Evolutionary conservation across 306 rosid genomes (phyloP), one percentile per base, ranked within the genome.

Genomic region (Psophocarpus tetragonolobus): DNA sequence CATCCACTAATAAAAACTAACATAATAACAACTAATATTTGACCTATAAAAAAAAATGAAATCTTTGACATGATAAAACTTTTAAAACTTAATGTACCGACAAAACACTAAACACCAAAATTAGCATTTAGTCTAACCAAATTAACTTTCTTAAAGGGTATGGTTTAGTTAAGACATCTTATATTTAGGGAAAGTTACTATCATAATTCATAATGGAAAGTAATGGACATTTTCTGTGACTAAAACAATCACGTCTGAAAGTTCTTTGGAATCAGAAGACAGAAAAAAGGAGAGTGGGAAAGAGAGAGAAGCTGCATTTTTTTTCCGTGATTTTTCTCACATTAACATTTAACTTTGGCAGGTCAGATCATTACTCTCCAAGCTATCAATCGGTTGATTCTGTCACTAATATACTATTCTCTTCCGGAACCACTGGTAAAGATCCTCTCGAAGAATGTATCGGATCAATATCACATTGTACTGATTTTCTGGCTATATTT

Each of bases 361-460:
- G 98, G 82, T 79, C 90, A 73, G 88, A 86, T 48, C 26, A 78
- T 75, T 85, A 86, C 78, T 68, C 89, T 81, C 90, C 96, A 39
- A 20, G 84, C 85, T 83, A 89, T 89, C 96, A 86, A 44, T 80
- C 97, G 13, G 36, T 86, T 3, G 92, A 95, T 23, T 68, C 91
- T 29, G 51, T 87, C 70, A 95, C 91, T 15, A 95, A 95, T 71
- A 88, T 95, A 75, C 91, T 95, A 61, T 92, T 95, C 76, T 95
- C 98, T 58, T 95, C 98, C 45, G 98, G 98, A 82, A 92, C 98
- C 69, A 92, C 98, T 17, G 97, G 98, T 91, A 82, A 68, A 71
- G 17, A 54, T 69, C 57, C 29, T 69, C 13, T 44, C 65, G 44
- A 51, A 24, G 41, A 33, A 56, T 41, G 41, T 66, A 35, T 42